phyloP scores from a whole-genome alignment of 2,329 filamentous ascomycete genomes.

The Claviceps maximensis region DNA sequence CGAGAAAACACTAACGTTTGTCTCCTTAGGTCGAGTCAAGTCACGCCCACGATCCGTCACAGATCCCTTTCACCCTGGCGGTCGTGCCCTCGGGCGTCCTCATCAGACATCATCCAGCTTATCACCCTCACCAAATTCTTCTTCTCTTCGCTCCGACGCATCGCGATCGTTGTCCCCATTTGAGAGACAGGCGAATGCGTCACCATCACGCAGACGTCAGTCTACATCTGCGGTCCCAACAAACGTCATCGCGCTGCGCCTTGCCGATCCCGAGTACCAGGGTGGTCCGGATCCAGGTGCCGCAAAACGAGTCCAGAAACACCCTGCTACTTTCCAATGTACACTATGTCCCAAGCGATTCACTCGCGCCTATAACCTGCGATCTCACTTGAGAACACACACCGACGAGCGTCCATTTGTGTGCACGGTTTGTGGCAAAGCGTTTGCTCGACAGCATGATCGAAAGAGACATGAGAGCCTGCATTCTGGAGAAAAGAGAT shows the following conservation, averaged over 20 bases:
- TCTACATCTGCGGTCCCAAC: slow-evolving; percentile 51
- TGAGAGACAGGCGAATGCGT: slow-evolving; percentile 33
- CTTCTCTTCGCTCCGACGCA: slow-evolving; percentile 31
- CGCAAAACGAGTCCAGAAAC: slow-evolving; percentile 83
- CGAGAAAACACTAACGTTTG: background rate
- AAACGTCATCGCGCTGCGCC: slow-evolving; percentile 66
- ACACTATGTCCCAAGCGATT: slow-evolving; percentile 88
- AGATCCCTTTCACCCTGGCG: slow-evolving; percentile 43
- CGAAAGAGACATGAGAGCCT: slow-evolving; percentile 93
- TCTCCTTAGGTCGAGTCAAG: slow-evolving; percentile 29
- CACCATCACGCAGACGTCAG: slow-evolving; percentile 33
- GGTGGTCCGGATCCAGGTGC: slow-evolving; percentile 46
- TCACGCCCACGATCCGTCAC: slow-evolving; percentile 43
- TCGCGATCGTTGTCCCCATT: slow-evolving; percentile 47
- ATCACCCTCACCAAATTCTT: slow-evolving; percentile 36
- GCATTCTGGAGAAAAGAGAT: slow-evolving; percentile 96
- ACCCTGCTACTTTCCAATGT: slow-evolving; percentile 95
- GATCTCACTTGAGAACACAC: slow-evolving; percentile 88
- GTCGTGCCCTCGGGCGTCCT: slow-evolving; percentile 25
- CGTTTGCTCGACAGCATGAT: slow-evolving; percentile 93
- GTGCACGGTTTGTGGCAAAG: slow-evolving; percentile 92
- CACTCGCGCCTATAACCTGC: slow-evolving; percentile 89
- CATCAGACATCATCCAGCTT: slow-evolving; percentile 27
- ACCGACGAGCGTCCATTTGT: slow-evolving; percentile 96
- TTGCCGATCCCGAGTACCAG: slow-evolving; percentile 79